These are phyloP conservation scores for Solanum microdontum DNA, from an alignment of 257 asterid genomes.

Conservation along the genomic window DNA sequence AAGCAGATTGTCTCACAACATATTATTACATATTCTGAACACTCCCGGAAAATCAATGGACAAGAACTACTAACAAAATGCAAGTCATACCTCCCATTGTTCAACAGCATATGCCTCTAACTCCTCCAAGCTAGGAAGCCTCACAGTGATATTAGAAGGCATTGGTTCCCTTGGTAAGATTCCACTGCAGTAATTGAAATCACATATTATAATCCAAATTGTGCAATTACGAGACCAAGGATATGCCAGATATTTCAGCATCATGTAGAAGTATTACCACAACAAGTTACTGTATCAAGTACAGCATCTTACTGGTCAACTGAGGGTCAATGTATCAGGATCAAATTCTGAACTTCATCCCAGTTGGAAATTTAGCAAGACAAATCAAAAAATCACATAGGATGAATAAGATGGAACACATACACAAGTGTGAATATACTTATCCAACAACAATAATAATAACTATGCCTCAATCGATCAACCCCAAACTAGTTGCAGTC, in stretches of 20 bases:
- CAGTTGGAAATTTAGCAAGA: neutral
- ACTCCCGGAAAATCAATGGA: constrained; percentile 1
- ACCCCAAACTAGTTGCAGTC: neutral
- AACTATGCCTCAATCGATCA: neutral
- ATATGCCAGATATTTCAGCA: neutral
- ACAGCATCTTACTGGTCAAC: neutral
- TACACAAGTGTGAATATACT: neutral
- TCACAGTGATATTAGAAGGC: constrained; percentile 68
- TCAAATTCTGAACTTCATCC: neutral
- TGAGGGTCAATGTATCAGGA: neutral
- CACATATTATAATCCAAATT: constrained; percentile 11
- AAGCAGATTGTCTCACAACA: constrained; percentile 5
- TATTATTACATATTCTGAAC: neutral
- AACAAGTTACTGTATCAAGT: neutral
- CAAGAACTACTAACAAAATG: constrained; percentile 1
- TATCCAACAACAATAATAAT: neutral
- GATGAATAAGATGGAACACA: neutral
- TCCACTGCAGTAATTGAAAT: constrained; percentile 47
- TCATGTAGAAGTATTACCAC: constrained; percentile 1
- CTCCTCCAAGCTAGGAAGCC: constrained; percentile 87
- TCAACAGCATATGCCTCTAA: constrained; percentile 76
- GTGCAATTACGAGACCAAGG: neutral
- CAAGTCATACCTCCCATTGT: constrained; percentile 87
- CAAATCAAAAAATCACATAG: neutral
- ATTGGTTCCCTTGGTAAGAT: constrained; percentile 89